phyloP scores from a whole-genome alignment of 106 monocot genomes.

The Cymbidium sinense region DNA sequence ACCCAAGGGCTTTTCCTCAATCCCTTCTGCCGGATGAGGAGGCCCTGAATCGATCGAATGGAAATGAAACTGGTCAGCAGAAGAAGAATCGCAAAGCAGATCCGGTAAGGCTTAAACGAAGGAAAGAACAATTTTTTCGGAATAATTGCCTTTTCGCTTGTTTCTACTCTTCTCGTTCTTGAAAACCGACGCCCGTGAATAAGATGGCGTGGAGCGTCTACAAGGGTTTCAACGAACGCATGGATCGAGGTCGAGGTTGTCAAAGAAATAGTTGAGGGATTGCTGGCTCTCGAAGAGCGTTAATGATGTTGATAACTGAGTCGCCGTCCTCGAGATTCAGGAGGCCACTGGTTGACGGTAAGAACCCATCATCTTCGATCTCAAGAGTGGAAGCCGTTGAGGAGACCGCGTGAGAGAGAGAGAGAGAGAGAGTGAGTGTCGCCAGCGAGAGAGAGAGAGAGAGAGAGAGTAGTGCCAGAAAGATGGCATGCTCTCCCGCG shows the following conservation, averaged over 20 bases:
- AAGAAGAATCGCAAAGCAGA: conserved; percentile 3
- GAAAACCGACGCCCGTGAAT: conserved; percentile 62
- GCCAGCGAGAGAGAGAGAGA: no score
- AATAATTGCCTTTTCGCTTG: not conserved
- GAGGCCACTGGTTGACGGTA: not conserved
- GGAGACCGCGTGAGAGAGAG: no score
- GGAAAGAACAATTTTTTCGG: not conserved
- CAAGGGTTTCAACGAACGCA: conserved; percentile 49
- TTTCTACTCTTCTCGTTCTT: not conserved
- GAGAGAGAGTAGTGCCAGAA: no score
- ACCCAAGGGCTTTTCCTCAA: not conserved
- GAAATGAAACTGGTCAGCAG: not conserved
- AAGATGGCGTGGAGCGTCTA: conserved; percentile 56
- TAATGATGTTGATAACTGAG: not conserved
- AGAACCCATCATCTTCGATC: no score
- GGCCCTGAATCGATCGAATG: not conserved
- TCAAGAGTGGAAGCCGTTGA: no score
- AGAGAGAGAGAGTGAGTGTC: no score
- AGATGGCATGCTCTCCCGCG: no score
- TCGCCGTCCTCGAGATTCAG: not conserved
- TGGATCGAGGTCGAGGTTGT: conserved; percentile 45
- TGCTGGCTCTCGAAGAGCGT: conserved; percentile 56
- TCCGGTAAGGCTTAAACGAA: not conserved
- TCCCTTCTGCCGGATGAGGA: not conserved
- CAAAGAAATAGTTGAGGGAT: conserved; percentile 67